phyloP scores from a whole-genome alignment of 164 flowering plant species.

The Nelumbo lutea region DNA sequence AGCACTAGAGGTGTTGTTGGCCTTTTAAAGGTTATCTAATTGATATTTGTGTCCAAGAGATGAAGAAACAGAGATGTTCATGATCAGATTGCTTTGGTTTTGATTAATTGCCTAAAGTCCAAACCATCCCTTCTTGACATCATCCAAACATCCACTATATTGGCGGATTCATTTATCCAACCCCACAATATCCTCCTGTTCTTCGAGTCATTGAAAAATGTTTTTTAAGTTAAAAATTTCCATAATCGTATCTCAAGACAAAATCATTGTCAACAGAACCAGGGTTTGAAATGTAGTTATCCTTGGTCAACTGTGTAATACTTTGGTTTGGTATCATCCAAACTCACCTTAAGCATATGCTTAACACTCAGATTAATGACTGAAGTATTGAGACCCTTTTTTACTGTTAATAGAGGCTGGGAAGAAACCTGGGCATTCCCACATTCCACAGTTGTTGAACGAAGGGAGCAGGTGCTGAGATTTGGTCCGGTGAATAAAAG shows the following conservation, averaged over 20 bases:
- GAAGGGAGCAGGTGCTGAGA: conserved; percentile 41
- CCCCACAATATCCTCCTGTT: conserved; percentile 50
- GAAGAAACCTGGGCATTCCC: conserved; percentile 81
- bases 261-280: conserved; percentile 15
- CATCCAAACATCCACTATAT: neutral
- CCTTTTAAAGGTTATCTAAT: too few species aligned
- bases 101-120: conserved; percentile 22
- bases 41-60: too few species aligned
- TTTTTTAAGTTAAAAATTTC: conserved; percentile 59
- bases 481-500: conserved; percentile 42
- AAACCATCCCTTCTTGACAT: conserved; percentile 26
- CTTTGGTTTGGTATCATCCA: conserved; percentile 26
- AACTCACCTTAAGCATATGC: conserved; percentile 46
- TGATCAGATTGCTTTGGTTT: too few species aligned
- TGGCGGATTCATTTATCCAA: conserved; percentile 36
- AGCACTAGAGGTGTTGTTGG: too few species aligned
- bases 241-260: conserved; percentile 52
- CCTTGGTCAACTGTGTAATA: conserved; percentile 40
- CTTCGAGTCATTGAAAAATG: conserved; percentile 38
- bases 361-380: conserved; percentile 21
- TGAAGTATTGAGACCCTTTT: conserved; percentile 42
- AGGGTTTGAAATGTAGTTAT: conserved; percentile 24
- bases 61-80: too few species aligned
- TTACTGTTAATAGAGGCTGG: conserved; percentile 31
- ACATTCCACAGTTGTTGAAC: conserved; percentile 41